Base-by-base conservation (phyloP, 106 monocot species). In the Apostasia shenzhenica region DNA sequence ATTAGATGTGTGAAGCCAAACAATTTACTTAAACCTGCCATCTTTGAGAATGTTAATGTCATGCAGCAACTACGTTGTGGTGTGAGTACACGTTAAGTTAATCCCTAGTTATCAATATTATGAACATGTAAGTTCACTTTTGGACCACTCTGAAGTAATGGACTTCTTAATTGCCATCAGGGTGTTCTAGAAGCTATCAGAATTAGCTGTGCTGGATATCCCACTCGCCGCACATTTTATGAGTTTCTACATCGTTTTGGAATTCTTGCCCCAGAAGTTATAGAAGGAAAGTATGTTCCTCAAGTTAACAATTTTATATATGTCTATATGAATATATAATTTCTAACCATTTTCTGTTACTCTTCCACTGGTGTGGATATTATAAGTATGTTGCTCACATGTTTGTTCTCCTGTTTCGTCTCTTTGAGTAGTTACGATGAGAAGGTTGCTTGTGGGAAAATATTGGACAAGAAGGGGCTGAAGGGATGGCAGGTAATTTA, bases 121-220 rank as follows among this genome's bases (percentile, higher is more conserved):
- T 59, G 59, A 67, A 62, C 7, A 38, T 54, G 55, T 42, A 40
- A 5, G 59, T 59, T 71, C 63, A 63, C 38, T 55, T 54, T 70
- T 41, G 56, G 9, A 13, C 37, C 51, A 52, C 14, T 73, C 58
- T 44, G 48, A 43, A 41, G 70, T 45, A 37, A 38, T 61, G 8
- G n/a, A 54, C 67, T 12, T 2, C 68, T 8, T 56, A 14, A 41
- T 40, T 73, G 10, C 63, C 13, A 48, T 67, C 79, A 99, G 99
- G 99, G 99, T 71, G 99, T 99, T 68, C 85, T 99, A 71, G 99
- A 99, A 74, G 99, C 99, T 57, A 93, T 99, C 68, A 82, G 99
- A 78, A 99, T 99, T 44, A 99, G 99, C 40, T 99, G 99, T 83
- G 99, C 99, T 63, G 99, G 99, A 68, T 99, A 93, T 87, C 99